Evolutionary conservation across 306 rosid genomes (phyloP).

Genomic region (Glycine latifolia): DNA sequence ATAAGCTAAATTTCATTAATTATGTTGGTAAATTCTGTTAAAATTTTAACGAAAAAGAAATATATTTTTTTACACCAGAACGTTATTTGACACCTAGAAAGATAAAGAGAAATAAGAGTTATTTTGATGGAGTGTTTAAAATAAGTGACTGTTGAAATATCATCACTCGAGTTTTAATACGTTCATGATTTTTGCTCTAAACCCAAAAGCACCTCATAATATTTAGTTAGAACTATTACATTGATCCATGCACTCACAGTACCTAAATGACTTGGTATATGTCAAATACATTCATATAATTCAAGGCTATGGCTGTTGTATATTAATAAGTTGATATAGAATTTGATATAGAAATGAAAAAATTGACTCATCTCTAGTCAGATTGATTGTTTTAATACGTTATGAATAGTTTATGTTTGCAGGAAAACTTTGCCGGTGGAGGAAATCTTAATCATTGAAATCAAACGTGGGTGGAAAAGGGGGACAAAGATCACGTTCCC

Average conservation of each 20-base stretch:
- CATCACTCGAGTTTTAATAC: not conserved
- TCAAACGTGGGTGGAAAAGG: slow-evolving; percentile 47
- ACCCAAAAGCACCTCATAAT: not conserved
- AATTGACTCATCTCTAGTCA: too few species aligned
- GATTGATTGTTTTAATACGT: too few species aligned
- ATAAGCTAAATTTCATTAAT: not conserved
- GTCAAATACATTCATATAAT: not conserved
- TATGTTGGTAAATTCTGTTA: not conserved
- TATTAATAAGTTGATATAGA: too few species aligned
- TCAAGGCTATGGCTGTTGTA: not conserved
- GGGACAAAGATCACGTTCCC: slow-evolving; percentile 46
- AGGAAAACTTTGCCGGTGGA: slow-evolving; percentile 49
- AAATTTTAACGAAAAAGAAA: not conserved
- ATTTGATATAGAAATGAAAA: too few species aligned
- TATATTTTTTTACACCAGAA: too few species aligned
- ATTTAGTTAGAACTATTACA: not conserved
- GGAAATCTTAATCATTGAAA: slow-evolving; percentile 44
- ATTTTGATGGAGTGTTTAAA: too few species aligned
- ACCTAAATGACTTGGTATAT: not conserved
- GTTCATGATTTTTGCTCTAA: too few species aligned
- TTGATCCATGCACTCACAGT: not conserved
- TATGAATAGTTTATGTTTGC: not conserved
- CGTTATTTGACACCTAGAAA: too few species aligned
- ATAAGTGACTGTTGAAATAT: too few species aligned
- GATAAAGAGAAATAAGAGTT: too few species aligned